These are phyloP conservation scores for Scleromitrula shiraiana DNA, from an alignment of 2,329 filamentous ascomycete genomes.

Conservation along the genomic window DNA sequence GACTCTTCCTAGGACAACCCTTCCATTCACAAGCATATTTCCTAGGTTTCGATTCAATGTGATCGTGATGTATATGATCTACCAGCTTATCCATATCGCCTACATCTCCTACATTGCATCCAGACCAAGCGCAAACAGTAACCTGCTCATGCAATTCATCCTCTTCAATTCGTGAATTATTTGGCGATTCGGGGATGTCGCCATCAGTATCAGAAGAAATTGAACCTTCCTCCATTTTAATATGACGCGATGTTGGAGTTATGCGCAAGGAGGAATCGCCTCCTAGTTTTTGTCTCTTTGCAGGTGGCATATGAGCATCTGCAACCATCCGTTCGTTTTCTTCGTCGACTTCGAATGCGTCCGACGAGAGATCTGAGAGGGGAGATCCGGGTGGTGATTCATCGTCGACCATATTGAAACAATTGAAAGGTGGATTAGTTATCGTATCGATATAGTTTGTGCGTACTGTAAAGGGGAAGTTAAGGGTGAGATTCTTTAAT, in stretches of 20 bases:
- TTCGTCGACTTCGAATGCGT: constrained; percentile 50
- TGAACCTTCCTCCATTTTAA: constrained; percentile 36
- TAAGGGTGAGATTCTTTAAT: too few relatives aligned
- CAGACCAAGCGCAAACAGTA: constrained; percentile 70
- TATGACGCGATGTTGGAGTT: constrained; percentile 25
- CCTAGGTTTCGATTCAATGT: constrained; percentile 88
- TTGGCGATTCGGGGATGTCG: constrained; percentile 66
- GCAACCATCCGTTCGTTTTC: constrained; percentile 41
- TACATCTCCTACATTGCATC: constrained; percentile 62
- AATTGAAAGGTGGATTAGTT: background rate
- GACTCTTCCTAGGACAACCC: constrained; percentile 79
- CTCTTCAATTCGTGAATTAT: constrained; percentile 55
- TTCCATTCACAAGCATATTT: constrained; percentile 99
- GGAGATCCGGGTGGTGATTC: constrained; percentile 51
- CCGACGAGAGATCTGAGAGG: constrained; percentile 56
- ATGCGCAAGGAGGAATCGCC: constrained; percentile 15
- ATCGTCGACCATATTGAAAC: constrained; percentile 37
- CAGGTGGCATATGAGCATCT: constrained; percentile 30
- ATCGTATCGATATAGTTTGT: background rate
- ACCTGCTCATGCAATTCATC: constrained; percentile 73
- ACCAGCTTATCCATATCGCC: constrained; percentile 76
- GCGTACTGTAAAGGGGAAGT: background rate
- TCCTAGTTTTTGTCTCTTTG: constrained; percentile 26
- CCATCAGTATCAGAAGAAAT: constrained; percentile 87
- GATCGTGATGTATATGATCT: constrained; percentile 81